These are phyloP conservation scores for Trametes villosa DNA, from an alignment of 768 basidiomycete genomes.

Conservation along the genomic window DNA sequence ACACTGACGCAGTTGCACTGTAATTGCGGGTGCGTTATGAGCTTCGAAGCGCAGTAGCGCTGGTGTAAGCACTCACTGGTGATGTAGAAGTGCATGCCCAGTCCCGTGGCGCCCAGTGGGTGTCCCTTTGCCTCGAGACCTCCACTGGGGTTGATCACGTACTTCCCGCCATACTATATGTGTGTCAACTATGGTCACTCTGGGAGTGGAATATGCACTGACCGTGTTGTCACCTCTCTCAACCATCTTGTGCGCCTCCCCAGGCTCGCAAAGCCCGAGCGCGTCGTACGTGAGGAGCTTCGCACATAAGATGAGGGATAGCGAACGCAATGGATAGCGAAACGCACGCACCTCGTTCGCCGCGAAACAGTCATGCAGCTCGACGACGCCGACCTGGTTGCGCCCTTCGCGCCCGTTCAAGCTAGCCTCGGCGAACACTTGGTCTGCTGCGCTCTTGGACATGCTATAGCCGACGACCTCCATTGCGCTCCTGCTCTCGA, in stretches of 20 bases:
- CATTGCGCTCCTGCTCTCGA: constrained; percentile 73
- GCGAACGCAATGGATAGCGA: background rate
- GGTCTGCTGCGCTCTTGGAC: constrained; percentile 68
- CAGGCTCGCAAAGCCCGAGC: constrained; percentile 66
- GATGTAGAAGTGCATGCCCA: constrained; percentile 89
- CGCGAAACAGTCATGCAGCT: constrained; percentile 87
- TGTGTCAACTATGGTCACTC: background rate
- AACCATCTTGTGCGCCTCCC: constrained; percentile 75
- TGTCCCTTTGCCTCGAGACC: constrained; percentile 91
- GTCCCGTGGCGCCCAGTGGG: constrained; percentile 80
- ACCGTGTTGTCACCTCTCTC: constrained; percentile 82
- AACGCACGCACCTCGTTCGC: constrained; percentile 65
- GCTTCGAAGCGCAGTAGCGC: background rate
- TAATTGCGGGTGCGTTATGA: constrained; percentile 2
- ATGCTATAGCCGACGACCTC: constrained; percentile 82
- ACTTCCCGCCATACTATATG: constrained; percentile 78
- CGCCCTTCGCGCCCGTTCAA: constrained; percentile 64
- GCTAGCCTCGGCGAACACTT: constrained; percentile 73
- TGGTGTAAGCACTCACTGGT: constrained; percentile 53
- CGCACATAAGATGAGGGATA: background rate
- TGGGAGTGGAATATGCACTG: constrained; percentile 24
- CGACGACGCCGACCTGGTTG: constrained; percentile 80
- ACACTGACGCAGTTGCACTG: constrained; percentile 81
- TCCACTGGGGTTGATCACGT: constrained; percentile 82
- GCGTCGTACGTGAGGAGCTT: constrained; percentile 85